Evolutionary conservation across 192 early-diverging fungal genomes (phyloP).

Genomic region (Rhizoclosmatium globosum): DNA sequence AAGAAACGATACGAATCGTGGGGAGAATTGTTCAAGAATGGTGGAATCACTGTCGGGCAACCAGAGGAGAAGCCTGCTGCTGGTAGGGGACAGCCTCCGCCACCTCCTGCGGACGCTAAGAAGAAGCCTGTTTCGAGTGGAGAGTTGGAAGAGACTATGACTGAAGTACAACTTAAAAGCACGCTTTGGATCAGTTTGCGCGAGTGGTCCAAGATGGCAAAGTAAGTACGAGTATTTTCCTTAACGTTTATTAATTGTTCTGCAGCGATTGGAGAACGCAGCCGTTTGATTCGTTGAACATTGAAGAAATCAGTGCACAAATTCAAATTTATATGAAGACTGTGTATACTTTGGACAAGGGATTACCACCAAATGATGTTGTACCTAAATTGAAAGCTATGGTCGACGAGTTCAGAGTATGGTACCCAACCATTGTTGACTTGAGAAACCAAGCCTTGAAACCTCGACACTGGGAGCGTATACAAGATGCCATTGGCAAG

Average conservation of each 20-base stretch:
- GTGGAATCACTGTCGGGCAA: slow-evolving; percentile 41
- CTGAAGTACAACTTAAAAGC: slow-evolving; percentile 65
- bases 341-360: slow-evolving; percentile 68
- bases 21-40: slow-evolving; percentile 62
- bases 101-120: background rate
- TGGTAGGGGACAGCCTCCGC: too few species aligned
- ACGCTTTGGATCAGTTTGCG: slow-evolving; percentile 64
- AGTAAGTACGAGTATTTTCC: slow-evolving; percentile 41
- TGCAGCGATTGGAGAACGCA: slow-evolving; percentile 54
- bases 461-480: slow-evolving; percentile 68
- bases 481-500: slow-evolving; percentile 67
- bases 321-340: slow-evolving; percentile 61
- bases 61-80: slow-evolving; percentile 19
- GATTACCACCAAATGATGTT: slow-evolving; percentile 72
- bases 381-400: slow-evolving; percentile 64
- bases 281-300: slow-evolving; percentile 62
- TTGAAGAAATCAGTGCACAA: slow-evolving; percentile 65
- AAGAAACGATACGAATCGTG: slow-evolving; percentile 60
- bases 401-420: slow-evolving; percentile 63
- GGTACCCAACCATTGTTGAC: slow-evolving; percentile 69
- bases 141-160: slow-evolving; percentile 64
- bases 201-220: slow-evolving; percentile 62
- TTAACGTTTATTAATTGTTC: background rate
- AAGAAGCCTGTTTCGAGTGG: slow-evolving; percentile 36
- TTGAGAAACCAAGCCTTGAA: slow-evolving; percentile 70